Evolutionary conservation across 2,329 filamentous ascomycete genomes (phyloP), one percentile per base, ranked within the genome.

Genomic region (Colletotrichum sp.): DNA sequence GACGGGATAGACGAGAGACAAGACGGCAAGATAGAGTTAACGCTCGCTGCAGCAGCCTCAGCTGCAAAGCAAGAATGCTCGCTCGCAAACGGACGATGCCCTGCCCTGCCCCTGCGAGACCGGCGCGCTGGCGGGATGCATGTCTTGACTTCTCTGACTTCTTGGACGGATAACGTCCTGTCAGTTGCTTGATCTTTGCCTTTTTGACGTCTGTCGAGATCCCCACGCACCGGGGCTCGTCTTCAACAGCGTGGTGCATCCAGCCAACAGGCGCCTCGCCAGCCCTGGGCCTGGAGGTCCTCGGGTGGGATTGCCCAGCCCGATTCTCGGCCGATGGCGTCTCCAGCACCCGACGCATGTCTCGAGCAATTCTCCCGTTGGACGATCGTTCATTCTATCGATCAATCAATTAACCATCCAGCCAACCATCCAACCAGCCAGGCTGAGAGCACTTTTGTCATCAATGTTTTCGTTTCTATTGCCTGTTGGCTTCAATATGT

Each of bases 261-360:
- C 34, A 49, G 26, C 63, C 63, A 49, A 49, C 34, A 49, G 16
- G 34, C 63, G 60, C 32, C 36, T 49, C 16, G 16, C 64, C 64
- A 65, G 34, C 32, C 39, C 66, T 59, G 39, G 30, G 57, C 9
- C 57, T 57, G 36, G 8, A 39, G 12, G 60, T 36, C 34, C 57
- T 30, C 57, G 8, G 57, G 60, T 34, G 30, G 18, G 32, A 63
- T 63, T 72, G 72, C 60, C 69, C 72, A 72, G 39, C 55, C 57
- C 28, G 39, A 60, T 28, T 44, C 73, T 69, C 73, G 72, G 72
- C 73, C 63, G 32, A 69, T 64, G 73, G 44, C 57, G 39, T 49
- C 63, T 49, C 44, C 63, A 63, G 39, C 63, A 68, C 64, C 32
- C 69, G 73, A 69, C 26, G 64, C 63, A 63, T 73, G 63, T 69